phyloP scores from a whole-genome alignment of 495 filamentous ascomycete genomes.

The Penicillium psychrofluorescens region DNA sequence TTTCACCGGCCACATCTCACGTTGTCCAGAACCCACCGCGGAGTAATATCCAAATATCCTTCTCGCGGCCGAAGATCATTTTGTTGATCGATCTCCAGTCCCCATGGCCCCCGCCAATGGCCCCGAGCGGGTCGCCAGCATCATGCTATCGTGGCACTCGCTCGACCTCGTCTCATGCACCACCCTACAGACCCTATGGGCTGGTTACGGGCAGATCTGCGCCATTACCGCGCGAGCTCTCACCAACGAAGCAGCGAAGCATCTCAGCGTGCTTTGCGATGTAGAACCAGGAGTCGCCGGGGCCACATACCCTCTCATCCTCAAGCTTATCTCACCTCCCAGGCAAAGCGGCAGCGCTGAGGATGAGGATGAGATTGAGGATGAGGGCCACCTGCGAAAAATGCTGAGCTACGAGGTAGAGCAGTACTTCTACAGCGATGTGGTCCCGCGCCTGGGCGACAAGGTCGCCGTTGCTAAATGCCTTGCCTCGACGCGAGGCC shows the following conservation, averaged over 20 bases:
- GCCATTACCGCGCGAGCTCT: constrained; percentile 20
- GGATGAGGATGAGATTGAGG: constrained; percentile 21
- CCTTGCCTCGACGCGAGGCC: constrained; percentile 22
- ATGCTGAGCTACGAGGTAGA: constrained; percentile 34
- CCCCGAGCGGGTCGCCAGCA: constrained; percentile 21
- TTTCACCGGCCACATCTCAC: background rate
- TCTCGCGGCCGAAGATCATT: background rate
- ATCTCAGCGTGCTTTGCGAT: constrained; percentile 19
- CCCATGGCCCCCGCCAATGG: constrained; percentile 14
- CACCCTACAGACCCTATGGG: constrained; percentile 32
- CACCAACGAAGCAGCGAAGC: constrained; percentile 16
- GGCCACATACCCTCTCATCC: constrained; percentile 22
- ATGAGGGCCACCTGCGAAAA: constrained; percentile 33
- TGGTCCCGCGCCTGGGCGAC: constrained; percentile 21
- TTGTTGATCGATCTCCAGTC: background rate
- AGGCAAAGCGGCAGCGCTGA: constrained; percentile 1
- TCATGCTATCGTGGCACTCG: constrained; percentile 28
- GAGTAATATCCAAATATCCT: background rate
- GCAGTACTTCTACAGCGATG: constrained; percentile 24
- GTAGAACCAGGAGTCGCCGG: constrained; percentile 6
- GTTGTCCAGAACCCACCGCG: background rate
- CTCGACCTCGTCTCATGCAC: constrained; percentile 26
- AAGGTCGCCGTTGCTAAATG: constrained; percentile 24
- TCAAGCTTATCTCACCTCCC: constrained; percentile 34
- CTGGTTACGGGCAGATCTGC: constrained; percentile 31